Conservation (phyloP, 805 yeast genomes). For the Barnettozyma siamensis region DNA sequence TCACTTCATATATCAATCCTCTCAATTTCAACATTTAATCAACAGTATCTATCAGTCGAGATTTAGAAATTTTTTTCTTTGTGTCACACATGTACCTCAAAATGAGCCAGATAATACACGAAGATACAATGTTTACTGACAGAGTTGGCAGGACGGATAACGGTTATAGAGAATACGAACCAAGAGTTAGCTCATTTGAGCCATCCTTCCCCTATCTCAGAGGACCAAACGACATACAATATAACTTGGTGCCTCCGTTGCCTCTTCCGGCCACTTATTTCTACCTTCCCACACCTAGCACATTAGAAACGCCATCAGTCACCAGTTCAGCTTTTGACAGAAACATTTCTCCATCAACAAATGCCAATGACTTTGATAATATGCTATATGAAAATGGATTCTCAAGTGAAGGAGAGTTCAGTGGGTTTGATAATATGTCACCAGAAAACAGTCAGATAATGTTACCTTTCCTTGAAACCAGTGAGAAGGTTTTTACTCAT, state of each 20-base stretch:
- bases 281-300: not conserved
- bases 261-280: not conserved
- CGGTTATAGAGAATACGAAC: not conserved
- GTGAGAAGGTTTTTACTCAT: not conserved
- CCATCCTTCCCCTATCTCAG: not conserved
- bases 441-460: not conserved
- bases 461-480: not conserved
- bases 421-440: not conserved
- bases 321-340: too few species aligned
- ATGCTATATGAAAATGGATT: not conserved
- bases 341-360: too few species aligned
- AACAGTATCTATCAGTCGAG: too few species aligned
- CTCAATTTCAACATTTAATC: too few species aligned
- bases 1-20: not conserved
- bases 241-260: not conserved
- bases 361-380: not conserved
- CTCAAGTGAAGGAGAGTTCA: not conserved
- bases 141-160: not conserved
- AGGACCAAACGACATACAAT: not conserved
- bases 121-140: not conserved
- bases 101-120: not conserved
- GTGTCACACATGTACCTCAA: too few species aligned
- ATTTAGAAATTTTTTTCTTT: too few species aligned
- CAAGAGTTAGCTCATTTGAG: not conserved
- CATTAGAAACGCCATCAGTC: not conserved